Base-by-base conservation (phyloP, 2,329 filamentous ascomycete species). In the Cladosporium sp. region DNA sequence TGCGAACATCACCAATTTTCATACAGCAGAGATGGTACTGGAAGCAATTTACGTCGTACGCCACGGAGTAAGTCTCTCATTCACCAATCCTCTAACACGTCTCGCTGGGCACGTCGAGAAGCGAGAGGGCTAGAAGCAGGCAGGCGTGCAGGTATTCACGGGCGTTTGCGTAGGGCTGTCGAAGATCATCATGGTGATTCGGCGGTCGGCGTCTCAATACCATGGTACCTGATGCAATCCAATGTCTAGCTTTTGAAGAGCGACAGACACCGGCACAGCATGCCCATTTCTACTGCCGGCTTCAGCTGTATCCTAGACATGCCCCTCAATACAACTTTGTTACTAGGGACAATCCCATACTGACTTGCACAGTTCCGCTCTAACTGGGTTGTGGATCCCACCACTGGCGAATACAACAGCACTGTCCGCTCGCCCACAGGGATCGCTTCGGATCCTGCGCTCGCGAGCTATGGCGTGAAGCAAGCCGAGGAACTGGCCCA, bases 381-480 rank as follows among this genome's bases (percentile, higher is more conserved):
- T 59, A 90, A 87, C 68, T 97, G 91, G 89, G 82, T 82, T 41
- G 88, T 97, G 56, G 85, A 97, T 71, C 82, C 84, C 43, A 74
- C 78, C 56, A 92, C 88, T 35, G 92, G 93, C 49, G 78, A 78
- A 61, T 97, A 97, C 74, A 80, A 79, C 50, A 76, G 86, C 19
- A 77, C 77, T 54, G 82, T 93, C 59, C 82, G 79, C 40, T 89
- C 88, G 35, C 92, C 93, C 1, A 97, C 93, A 5, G 87, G 88
- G 49, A 90, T 95, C 58, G 79, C 91, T 3, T 86, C 87, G 22
- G 93, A 98, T 67, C 91, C 91, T 43, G 85, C 89, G 9, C 79
- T 98, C 61, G 90, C 91, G 7, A 83, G 87, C 18, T 85, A 97
- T 66, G 93, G 93, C 54, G 86, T 95, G 38, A 78, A 82, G 48